Base-by-base conservation (phyloP, 495 filamentous ascomycete species). In the Penicillium diatomitis region DNA sequence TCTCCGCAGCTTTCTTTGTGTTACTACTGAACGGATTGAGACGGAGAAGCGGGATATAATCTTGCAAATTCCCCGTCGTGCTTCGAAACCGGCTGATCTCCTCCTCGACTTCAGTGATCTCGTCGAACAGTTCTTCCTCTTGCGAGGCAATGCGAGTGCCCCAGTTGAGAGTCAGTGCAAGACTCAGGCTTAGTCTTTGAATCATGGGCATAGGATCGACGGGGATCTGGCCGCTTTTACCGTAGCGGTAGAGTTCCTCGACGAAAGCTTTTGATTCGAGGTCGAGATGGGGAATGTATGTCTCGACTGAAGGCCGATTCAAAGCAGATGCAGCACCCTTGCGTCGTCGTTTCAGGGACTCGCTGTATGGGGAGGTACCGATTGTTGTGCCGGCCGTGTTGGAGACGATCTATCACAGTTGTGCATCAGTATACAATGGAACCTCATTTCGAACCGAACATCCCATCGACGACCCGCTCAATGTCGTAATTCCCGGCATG, bases 371-470 rank as follows among this genome's bases (percentile, higher is more conserved):
- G 0, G 77, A 80, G 0, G 81, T 80, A 8, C 81, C 82, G 46
- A 86, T 84, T 0, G 81, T 84, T 4, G 79, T 78, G n/a, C 80
- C 81, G 5, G 79, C 73, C 1, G 79, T 83, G 33, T 75, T 80
- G 10, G 77, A 80, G 4, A 83, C 72, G 6, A 84, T 75, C 77
- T 82, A 48, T 30, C 38, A 32, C 20, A 38, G 31, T 35, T 29
- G 9, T 8, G 4, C 38, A 37, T 53, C 3, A 44, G 42, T 35
- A 42, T 11, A 8, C 12, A 27, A 39, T 10, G 1, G 29, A 30
- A 0, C 5, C 8, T 32, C 0, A 31, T 2, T 10, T 10, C 28
- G 28, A 32, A 7, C 0, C 1, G 28, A 9, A 32, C 6, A 5
- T 12, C 8, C 8, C 1, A 20, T 20, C 20, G 20, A 20, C 1